Conservation (phyloP, 495 filamentous ascomycete genomes). For the Tuber borchii region DNA sequence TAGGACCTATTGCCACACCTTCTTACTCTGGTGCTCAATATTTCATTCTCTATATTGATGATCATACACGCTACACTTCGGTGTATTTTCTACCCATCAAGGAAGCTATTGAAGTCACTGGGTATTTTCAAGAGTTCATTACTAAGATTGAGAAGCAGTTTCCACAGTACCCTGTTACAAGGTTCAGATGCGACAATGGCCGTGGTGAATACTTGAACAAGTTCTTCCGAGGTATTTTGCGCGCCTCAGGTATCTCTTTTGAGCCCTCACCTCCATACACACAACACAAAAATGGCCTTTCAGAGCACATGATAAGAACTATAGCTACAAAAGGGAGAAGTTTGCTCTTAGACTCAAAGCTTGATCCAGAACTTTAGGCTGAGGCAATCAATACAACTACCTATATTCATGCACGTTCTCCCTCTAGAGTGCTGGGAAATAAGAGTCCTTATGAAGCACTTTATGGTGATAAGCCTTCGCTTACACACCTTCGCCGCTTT, state of each 20-base stretch:
- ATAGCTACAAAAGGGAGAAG: not conserved
- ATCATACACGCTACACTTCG: not conserved
- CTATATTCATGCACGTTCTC: not conserved
- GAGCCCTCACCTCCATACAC: not conserved
- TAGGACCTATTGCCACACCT: not conserved
- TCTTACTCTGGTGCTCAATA: not conserved
- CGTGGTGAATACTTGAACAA: not conserved
- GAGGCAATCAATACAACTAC: not conserved
- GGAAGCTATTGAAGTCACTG: not conserved
- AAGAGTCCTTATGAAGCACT: not conserved
- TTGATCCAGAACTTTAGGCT: not conserved
- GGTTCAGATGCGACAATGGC: not conserved
- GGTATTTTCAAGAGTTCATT: not conserved
- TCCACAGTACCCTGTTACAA: not conserved
- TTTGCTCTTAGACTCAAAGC: not conserved
- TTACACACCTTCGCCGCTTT: not conserved
- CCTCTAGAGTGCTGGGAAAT: not conserved
- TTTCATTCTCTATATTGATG: slow-evolving; percentile 12
- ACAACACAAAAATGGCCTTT: not conserved
- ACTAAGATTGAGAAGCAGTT: not conserved
- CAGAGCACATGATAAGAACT: not conserved
- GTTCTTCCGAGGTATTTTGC: not conserved
- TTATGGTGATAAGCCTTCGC: not conserved
- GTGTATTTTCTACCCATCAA: slow-evolving; percentile 9
- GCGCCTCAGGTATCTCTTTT: not conserved